phyloP scores from a whole-genome alignment of 495 filamentous ascomycete genomes.

The Cryomyces minteri region DNA sequence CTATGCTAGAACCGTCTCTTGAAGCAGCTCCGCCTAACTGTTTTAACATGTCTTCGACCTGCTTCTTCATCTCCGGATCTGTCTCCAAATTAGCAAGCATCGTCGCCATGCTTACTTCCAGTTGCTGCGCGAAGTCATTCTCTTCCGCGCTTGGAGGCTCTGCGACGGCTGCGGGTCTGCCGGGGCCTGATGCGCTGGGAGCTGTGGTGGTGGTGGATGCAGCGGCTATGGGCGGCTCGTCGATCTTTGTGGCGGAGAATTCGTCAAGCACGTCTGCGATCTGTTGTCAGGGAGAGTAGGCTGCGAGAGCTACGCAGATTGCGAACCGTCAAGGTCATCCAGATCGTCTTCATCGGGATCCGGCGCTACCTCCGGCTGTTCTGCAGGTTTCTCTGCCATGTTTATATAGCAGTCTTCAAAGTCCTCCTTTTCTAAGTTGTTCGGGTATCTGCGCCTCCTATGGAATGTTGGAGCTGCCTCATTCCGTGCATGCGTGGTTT shows the following conservation, averaged over 20 bases:
- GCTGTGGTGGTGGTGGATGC: slow-evolving; percentile 15
- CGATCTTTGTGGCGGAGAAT: slow-evolving; percentile 43
- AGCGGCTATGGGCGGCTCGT: slow-evolving; percentile 20
- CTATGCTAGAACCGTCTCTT: slow-evolving; percentile 1
- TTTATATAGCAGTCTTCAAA: neutral
- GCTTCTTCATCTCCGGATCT: slow-evolving; percentile 62
- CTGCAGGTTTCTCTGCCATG: slow-evolving; percentile 3
- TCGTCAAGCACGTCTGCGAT: slow-evolving; percentile 72
- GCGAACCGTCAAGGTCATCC: slow-evolving; percentile 74
- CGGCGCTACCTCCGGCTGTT: slow-evolving; percentile 30
- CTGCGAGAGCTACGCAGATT: neutral
- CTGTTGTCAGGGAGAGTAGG: neutral
- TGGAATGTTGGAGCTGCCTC: too few relatives aligned
- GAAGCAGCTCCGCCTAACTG: slow-evolving; percentile 41
- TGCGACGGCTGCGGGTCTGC: slow-evolving; percentile 15
- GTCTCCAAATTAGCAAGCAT: slow-evolving; percentile 50
- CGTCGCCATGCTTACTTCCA: slow-evolving; percentile 75
- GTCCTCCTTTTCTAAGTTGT: too few relatives aligned
- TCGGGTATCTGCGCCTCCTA: too few relatives aligned
- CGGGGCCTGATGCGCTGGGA: slow-evolving; percentile 19
- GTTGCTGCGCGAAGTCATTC: slow-evolving; percentile 63
- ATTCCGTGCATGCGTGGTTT: too few relatives aligned
- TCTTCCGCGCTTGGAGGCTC: slow-evolving; percentile 14
- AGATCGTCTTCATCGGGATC: slow-evolving; percentile 77
- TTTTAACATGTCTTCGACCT: slow-evolving; percentile 72